phyloP scores from a whole-genome alignment of 2,329 filamentous ascomycete species.

The Saccharata proteae region DNA sequence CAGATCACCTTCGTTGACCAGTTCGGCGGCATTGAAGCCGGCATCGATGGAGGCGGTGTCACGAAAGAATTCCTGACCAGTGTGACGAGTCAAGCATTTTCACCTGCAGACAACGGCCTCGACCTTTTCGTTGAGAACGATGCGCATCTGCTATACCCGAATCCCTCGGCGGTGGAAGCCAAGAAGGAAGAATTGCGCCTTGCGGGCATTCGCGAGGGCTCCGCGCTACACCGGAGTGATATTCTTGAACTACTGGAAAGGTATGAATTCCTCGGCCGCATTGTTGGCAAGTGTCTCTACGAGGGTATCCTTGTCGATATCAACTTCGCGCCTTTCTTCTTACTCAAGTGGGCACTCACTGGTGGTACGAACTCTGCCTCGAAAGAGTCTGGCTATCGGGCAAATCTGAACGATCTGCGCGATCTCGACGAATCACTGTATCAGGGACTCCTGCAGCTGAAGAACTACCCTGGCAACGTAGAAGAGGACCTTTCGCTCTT shows the following conservation, averaged over 20 bases:
- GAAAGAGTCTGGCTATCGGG: slow-evolving; percentile 63
- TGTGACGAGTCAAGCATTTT: slow-evolving; percentile 75
- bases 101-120: slow-evolving; percentile 36
- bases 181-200: slow-evolving; percentile 46
- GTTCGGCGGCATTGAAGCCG: slow-evolving; percentile 76
- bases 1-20: slow-evolving; percentile 94
- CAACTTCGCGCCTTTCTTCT: slow-evolving; percentile 86
- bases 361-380: slow-evolving; percentile 51
- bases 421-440: slow-evolving; percentile 88
- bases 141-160: slow-evolving; percentile 78
- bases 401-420: slow-evolving; percentile 87
- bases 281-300: slow-evolving; percentile 94
- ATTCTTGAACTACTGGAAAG: slow-evolving; percentile 53
- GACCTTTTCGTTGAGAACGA: slow-evolving; percentile 73
- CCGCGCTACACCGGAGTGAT: slow-evolving; percentile 43
- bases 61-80: slow-evolving; percentile 95
- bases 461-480: slow-evolving; percentile 75
- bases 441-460: slow-evolving; percentile 68
- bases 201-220: slow-evolving; percentile 40
- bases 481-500: slow-evolving; percentile 63
- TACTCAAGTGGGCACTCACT: slow-evolving; percentile 84
- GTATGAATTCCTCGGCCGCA: slow-evolving; percentile 84
- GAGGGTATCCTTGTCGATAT: slow-evolving; percentile 93
- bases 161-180: slow-evolving; percentile 65
- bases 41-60: slow-evolving; percentile 92